phyloP scores from a whole-genome alignment of 2,329 filamentous ascomycete species.

The Pseudovirgaria hyperparasitica region DNA sequence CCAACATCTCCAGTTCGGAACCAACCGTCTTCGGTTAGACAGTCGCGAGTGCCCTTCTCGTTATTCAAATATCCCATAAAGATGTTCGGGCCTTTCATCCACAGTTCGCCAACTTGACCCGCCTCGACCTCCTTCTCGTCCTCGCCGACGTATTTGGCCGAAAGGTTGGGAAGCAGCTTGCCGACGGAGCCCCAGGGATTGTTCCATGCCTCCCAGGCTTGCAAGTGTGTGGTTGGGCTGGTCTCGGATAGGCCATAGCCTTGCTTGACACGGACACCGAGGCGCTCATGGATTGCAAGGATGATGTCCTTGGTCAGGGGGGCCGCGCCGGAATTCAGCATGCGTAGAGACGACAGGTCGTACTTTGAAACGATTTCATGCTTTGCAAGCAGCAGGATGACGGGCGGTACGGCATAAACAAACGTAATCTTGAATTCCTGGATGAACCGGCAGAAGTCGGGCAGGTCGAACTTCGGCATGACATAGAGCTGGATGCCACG shows the following conservation, averaged over 20 bases:
- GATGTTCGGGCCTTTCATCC: constrained; percentile 68
- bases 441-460: constrained; percentile 63
- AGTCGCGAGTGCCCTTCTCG: constrained; percentile 54
- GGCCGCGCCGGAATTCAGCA: constrained; percentile 79
- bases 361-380: constrained; percentile 67
- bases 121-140: constrained; percentile 45
- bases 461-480: constrained; percentile 70
- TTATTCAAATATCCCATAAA: constrained; percentile 71
- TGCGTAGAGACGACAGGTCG: constrained; percentile 64
- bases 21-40: constrained; percentile 65
- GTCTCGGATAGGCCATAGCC: constrained; percentile 87
- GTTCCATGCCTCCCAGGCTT: constrained; percentile 64
- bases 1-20: constrained; percentile 88
- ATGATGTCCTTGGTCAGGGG: constrained; percentile 73
- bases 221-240: constrained; percentile 63
- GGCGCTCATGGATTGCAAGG: constrained; percentile 58
- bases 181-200: constrained; percentile 68
- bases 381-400: constrained; percentile 70
- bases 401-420: constrained; percentile 70
- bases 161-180: constrained; percentile 63
- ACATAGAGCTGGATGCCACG: constrained; percentile 55
- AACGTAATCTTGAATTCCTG: constrained; percentile 66
- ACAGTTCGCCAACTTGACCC: constrained; percentile 46
- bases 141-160: constrained; percentile 63
- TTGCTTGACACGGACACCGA: constrained; percentile 76